These are phyloP conservation scores for Favolaschia claudopus DNA, from an alignment of 768 basidiomycete genomes.

Conservation along the genomic window DNA sequence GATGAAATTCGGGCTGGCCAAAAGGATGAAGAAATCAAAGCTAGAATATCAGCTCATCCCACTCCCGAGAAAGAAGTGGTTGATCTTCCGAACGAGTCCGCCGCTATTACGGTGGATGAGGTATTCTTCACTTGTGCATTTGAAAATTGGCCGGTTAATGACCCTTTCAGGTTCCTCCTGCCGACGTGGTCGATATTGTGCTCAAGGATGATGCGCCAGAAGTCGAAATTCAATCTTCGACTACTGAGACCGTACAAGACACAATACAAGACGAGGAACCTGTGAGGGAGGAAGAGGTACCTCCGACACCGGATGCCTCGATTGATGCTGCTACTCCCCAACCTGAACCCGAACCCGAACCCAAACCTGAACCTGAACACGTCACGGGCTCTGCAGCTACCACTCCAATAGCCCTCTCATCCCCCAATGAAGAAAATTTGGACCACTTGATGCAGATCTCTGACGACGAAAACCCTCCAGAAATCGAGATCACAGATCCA, in stretches of 20 bases:
- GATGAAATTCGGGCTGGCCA: constrained; percentile 22
- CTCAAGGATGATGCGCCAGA: constrained; percentile 8
- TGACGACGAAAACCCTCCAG: constrained; percentile 8
- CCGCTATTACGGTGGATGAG: neutral
- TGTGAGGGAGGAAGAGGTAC: constrained; percentile 27
- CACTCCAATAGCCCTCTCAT: neutral
- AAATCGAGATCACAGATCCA: too few relatives aligned
- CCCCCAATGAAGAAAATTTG: constrained; percentile 12
- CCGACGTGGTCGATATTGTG: neutral
- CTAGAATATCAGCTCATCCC: constrained; percentile 11
- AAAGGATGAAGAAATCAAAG: constrained; percentile 18
- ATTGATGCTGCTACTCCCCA: constrained; percentile 4
- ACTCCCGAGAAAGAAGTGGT: neutral
- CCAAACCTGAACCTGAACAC: neutral
- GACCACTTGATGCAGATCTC: constrained; percentile 23
- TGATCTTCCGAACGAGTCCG: neutral
- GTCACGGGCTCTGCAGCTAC: neutral
- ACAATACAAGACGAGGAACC: constrained; percentile 25
- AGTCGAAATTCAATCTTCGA: constrained; percentile 9
- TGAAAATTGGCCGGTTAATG: neutral
- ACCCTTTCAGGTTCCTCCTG: constrained; percentile 5
- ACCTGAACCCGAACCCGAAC: neutral
- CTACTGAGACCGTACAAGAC: constrained; percentile 23
- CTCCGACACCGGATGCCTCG: constrained; percentile 29
- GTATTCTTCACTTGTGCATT: neutral